Percentiles rank a stretch among this genome's conserved stretches.
Conservation (phyloP, 2,329 filamentous ascomycete species). For the Pyrenophora teres region DNA sequence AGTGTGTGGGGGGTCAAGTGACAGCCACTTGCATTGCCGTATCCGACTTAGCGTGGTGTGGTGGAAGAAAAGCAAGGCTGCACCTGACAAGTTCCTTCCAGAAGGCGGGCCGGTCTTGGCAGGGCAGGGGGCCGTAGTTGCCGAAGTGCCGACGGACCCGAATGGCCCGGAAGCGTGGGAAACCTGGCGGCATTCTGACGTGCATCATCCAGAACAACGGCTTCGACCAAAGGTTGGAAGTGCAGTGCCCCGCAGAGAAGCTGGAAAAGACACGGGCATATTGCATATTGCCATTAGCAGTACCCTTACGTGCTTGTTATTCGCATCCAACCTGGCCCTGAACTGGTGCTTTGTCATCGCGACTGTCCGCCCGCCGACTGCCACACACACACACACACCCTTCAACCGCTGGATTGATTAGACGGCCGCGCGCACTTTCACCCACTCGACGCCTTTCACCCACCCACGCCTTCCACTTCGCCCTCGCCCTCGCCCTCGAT, state of each 20-base stretch:
- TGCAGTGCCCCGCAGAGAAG: conserved; percentile 10
- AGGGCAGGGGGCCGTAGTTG: not conserved
- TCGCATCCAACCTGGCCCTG: not conserved
- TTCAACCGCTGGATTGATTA: not conserved
- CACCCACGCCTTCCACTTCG: not conserved
- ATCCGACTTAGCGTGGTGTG: not conserved
- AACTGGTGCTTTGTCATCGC: no score
- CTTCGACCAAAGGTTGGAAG: not conserved
- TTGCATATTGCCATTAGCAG: no score
- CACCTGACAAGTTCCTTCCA: conserved; percentile 12
- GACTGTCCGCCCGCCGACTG: conserved; percentile 1
- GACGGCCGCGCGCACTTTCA: conserved; percentile 8
- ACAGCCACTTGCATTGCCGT: no score
- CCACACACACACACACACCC: conserved; percentile 10
- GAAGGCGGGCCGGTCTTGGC: conserved; percentile 14
- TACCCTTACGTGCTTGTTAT: not conserved
- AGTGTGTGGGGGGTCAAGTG: no score
- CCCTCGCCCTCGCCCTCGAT: conserved; percentile 17
- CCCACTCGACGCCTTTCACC: conserved; percentile 1
- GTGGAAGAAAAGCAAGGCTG: not conserved
- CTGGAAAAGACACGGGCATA: not conserved
- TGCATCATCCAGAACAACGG: conserved; percentile 16
- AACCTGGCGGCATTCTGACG: conserved; percentile 21
- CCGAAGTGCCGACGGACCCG: conserved; percentile 2
- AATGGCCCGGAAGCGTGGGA: conserved; percentile 11